These are phyloP conservation scores for Mucor sp. DNA, from an alignment of 371 early-diverging fungal species.

Conservation along the genomic window DNA sequence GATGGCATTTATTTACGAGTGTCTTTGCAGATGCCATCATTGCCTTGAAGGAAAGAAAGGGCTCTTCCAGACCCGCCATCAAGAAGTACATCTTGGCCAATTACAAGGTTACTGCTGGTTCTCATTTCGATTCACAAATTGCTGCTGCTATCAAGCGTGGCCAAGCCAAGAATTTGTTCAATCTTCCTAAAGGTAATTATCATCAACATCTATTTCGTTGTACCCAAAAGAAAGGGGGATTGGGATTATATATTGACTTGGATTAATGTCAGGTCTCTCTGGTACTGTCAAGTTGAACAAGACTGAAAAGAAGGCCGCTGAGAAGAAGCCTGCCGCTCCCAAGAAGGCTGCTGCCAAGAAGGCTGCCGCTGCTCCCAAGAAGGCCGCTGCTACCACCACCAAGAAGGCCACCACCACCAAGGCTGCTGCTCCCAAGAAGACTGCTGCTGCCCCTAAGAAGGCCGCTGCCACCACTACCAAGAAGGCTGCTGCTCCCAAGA, in stretches of 20 bases:
- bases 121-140: slow-evolving; percentile 64
- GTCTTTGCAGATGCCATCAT: slow-evolving; percentile 54
- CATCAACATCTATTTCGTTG: not conserved
- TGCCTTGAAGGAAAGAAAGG: slow-evolving; percentile 77
- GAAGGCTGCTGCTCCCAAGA: slow-evolving; percentile 20
- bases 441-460: not conserved
- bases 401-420: slow-evolving; percentile 40
- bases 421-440: slow-evolving; percentile 28
- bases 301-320: slow-evolving; percentile 52
- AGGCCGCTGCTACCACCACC: slow-evolving; percentile 24
- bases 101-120: slow-evolving; percentile 56
- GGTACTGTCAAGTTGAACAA: slow-evolving; percentile 76
- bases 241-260: not conserved
- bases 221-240: slow-evolving; percentile 5
- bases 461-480: too few relatives aligned
- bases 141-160: slow-evolving; percentile 80
- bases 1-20: not conserved
- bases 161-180: slow-evolving; percentile 63
- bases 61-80: slow-evolving; percentile 78
- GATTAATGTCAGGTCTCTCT: slow-evolving; percentile 44
- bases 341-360: slow-evolving; percentile 49
- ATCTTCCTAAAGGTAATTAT: slow-evolving; percentile 69
- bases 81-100: slow-evolving; percentile 85
- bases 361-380: slow-evolving; percentile 27
- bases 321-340: slow-evolving; percentile 41